Conservation (phyloP, 305 asterid species). For the Fraxinus baroniana region DNA sequence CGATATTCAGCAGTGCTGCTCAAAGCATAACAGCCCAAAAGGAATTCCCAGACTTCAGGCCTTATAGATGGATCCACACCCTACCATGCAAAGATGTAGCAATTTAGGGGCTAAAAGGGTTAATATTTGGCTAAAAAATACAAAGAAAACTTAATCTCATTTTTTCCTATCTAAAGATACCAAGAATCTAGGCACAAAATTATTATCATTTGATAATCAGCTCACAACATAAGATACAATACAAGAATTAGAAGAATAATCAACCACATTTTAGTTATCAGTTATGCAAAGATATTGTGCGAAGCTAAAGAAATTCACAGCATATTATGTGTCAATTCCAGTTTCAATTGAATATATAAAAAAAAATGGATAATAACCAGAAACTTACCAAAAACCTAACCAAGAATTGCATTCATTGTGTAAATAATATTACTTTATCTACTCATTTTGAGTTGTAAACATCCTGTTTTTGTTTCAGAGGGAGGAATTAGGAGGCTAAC, state of each 20-base stretch:
- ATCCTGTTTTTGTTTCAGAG: slow-evolving; percentile 2
- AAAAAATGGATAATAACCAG: neutral
- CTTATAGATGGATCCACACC: slow-evolving; percentile 97
- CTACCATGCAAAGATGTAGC: slow-evolving; percentile 41
- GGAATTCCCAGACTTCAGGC: slow-evolving; percentile 98
- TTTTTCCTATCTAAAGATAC: neutral
- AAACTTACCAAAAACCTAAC: neutral
- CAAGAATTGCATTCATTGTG: neutral
- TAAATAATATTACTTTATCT: neutral
- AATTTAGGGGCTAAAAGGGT: slow-evolving; percentile 13
- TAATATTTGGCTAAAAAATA: neutral
- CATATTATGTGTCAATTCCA: neutral
- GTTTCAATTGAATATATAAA: neutral
- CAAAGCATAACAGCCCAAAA: slow-evolving; percentile 89
- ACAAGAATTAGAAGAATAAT: slow-evolving; percentile 9
- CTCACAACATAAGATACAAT: slow-evolving; percentile 11
- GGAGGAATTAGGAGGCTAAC: neutral
- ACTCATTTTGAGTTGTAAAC: neutral
- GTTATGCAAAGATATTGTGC: neutral
- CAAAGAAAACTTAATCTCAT: neutral
- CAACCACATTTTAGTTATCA: slow-evolving; percentile 12
- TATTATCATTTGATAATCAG: slow-evolving; percentile 9
- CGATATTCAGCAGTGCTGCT: slow-evolving; percentile 86
- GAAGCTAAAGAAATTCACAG: neutral
- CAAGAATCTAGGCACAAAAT: neutral